Evolutionary conservation across 139 green algal genomes (phyloP).

Genomic region (Auxenochlorella pyrenoidosa): DNA sequence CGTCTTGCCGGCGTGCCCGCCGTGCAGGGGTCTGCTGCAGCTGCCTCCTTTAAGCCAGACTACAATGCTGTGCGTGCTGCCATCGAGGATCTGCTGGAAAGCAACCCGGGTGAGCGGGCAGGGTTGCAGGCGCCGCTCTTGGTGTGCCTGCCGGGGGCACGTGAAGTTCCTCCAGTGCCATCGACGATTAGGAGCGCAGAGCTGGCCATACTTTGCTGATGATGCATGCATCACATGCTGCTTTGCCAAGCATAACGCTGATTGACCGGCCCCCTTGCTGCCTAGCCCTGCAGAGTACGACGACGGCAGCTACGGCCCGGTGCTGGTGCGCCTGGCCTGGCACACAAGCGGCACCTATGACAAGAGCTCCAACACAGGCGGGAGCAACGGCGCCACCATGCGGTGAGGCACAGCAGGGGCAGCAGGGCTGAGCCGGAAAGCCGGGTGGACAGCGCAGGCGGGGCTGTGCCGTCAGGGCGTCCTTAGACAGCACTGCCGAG

Average conservation of each 20-base stretch:
- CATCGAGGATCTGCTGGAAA: conserved; percentile 76
- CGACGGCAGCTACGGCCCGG: conserved; percentile 81
- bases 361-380: conserved; percentile 79
- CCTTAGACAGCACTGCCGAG: no score
- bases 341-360: conserved; percentile 89
- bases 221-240: no score
- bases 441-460: no score
- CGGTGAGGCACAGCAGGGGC: conserved; percentile 48
- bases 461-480: no score
- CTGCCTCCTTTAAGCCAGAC: conserved; percentile 58
- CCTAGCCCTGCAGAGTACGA: conserved; percentile 85
- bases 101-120: conserved; percentile 24
- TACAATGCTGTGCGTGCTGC: conserved; percentile 76
- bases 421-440: neutral
- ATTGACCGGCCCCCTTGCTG: no score
- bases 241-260: no score
- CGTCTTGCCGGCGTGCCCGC: neutral
- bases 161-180: no score
- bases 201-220: no score
- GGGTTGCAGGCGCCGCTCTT: neutral
- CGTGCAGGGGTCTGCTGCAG: neutral
- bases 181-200: no score
- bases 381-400: conserved; percentile 90
- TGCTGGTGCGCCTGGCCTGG: conserved; percentile 78
- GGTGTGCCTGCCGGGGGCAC: neutral